Evolutionary conservation across 208 protist genomes (phyloP), one percentile per base, ranked within the genome.

Genomic region (Leishmania aethiopica): DNA sequence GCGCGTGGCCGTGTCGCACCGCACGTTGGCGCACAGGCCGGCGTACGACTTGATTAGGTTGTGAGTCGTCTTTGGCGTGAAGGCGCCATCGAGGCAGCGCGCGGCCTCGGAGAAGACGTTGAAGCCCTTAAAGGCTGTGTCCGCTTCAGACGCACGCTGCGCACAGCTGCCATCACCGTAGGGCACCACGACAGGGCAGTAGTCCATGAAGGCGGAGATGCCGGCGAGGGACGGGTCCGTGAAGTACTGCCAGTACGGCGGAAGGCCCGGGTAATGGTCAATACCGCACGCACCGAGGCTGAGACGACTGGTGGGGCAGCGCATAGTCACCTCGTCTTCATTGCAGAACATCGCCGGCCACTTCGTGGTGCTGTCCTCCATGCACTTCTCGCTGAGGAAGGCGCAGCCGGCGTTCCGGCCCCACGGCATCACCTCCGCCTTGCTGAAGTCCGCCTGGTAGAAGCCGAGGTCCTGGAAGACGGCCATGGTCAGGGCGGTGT

Each of bases 21-120:
- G 35, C 28, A 76, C 45, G 72, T 76, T 76, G 47, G 71, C 51
- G 45, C 71, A 75, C 71, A 75, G 57, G 49, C n/a, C 71, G 49
- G 51, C n/a, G 49, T 75, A 75, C 49, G 28, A 6, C 13, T 19
- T 73, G 19, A 3, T 3, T 3, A 8, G 0, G 25, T 8, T 2
- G 19, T 51, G 0, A 42, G 25, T 25, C 0, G 2, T 1, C n/a
- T 22, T 42, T 49, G 49, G 49, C 13, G 1, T 35, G 45, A 75
- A 60, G 25, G 11, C 51, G 3, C 72, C 72, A 10, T 75, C 72
- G 32, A 75, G 28, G 72, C 72, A 75, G 45, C 72, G 72, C 25
- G 19, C 40, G 1, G 40, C 40, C 0, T 42, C 66, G 13, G 66
- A 71, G 66, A 71, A 71, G 37, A 71, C 66, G 37, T 71, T 71